Conservation (phyloP, 345 rosid species). For the Citrus maxima region DNA sequence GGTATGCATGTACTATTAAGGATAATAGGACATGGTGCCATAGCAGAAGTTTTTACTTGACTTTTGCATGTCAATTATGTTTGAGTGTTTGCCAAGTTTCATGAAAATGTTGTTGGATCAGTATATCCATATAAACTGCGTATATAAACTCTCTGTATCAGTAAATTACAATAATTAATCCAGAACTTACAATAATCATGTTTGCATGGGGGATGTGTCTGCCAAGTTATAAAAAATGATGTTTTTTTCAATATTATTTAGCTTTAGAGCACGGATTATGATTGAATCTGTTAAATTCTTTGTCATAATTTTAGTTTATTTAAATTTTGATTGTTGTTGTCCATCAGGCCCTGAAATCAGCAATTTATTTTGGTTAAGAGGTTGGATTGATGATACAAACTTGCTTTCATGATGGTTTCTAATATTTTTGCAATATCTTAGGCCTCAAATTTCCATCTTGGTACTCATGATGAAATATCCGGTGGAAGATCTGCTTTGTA, state of each 20-base stretch:
- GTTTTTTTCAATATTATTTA: neutral
- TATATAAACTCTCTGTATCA: neutral
- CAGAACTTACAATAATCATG: too few relatives aligned
- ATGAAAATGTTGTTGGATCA: neutral
- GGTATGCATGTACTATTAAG: neutral
- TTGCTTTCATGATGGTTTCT: conserved; percentile 18
- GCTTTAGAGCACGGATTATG: neutral
- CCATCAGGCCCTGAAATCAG: neutral
- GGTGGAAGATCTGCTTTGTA: conserved; percentile 65
- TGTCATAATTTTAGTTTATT: neutral
- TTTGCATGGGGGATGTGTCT: neutral
- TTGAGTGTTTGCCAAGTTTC: neutral
- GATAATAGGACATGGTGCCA: neutral
- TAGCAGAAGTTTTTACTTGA: neutral
- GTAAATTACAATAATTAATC: neutral
- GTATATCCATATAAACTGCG: neutral
- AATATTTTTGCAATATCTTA: conserved; percentile 24
- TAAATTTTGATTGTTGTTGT: neutral
- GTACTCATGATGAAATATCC: conserved; percentile 54
- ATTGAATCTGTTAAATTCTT: neutral
- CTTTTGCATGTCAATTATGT: neutral
- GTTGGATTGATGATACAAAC: neutral
- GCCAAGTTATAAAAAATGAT: neutral
- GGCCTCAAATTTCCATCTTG: conserved; percentile 63
- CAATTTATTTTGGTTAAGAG: neutral